Percentiles rank a stretch among this genome's conserved stretches.
These are phyloP conservation scores for Dendrocalamus latiflorus DNA, from an alignment of 202 grass and related monocot species.

Conservation along the genomic window DNA sequence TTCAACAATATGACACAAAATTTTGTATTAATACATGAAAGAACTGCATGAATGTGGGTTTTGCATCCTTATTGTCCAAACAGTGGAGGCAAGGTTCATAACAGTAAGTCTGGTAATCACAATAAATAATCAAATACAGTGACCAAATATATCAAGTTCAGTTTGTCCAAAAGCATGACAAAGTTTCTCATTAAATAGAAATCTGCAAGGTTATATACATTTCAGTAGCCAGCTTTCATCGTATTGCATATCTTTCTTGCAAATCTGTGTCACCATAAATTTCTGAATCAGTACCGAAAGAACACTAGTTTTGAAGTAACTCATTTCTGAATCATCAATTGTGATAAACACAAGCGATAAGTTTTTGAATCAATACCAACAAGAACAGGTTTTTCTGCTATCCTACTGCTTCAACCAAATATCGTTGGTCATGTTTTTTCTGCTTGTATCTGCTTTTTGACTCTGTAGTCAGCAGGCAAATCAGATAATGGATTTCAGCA, in stretches of 20 bases:
- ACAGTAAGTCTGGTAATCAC: background rate
- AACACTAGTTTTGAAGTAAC: background rate
- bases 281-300: background rate
- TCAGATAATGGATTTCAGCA: too few species aligned
- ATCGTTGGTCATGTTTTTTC: background rate
- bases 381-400: background rate
- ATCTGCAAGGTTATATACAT: background rate
- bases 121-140: background rate
- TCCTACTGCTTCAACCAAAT: slow-evolving; percentile 1
- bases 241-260: background rate
- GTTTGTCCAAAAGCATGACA: slow-evolving; percentile 9
- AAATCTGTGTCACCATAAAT: background rate
- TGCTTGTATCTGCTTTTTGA: too few species aligned
- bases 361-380: background rate
- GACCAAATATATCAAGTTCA: background rate
- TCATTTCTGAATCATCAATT: background rate
- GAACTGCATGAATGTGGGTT: background rate
- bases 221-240: background rate
- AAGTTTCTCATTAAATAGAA: too few species aligned
- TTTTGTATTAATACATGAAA: background rate
- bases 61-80: background rate
- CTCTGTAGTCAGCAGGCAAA: too few species aligned
- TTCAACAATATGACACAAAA: background rate
- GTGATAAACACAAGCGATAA: background rate
- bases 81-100: background rate